Base-by-base conservation (phyloP, 495 filamentous ascomycete genomes). In the Penicillium egyptiacum region DNA sequence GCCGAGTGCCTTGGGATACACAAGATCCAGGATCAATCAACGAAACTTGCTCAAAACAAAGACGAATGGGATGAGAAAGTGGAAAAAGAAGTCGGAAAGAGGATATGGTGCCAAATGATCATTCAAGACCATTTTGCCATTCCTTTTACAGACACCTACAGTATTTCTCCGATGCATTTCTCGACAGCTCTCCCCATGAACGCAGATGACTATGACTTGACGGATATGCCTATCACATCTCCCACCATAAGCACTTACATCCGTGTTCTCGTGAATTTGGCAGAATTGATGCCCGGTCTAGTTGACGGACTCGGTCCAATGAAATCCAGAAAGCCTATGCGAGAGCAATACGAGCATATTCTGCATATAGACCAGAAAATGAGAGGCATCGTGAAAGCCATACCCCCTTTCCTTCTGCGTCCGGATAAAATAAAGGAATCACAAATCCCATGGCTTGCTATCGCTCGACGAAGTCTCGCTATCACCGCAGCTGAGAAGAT, bases 111-210 rank as follows among this genome's bases (percentile, higher is more conserved):
- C 41, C 71, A 78, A 51, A 66, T 81, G 51, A 61, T 68, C 30
- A 76, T 73, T 17, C 78, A 79, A 50, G 78, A 81, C 54, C 76
- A 75, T 61, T 78, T 81, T 46, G 75, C 75, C 14, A 74, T 79
- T 3, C 75, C 77, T 5, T 79, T 79, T 49, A 72, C 74, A 16
- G 76, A 79, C 39, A 72, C 68, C 30, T 81, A 81, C 58, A 69
- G 68, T 33, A 70, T 81, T 25, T 74, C 75, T 7, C 70, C 65
- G 1, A 63, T 71, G 49, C 74, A 77, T 23, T 79, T 69, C 41
- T 72, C 70, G 0, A 76, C 76, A 0, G 58, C 59, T 12, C 66
- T 57, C 20, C 78, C 77, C 9, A 25, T 68, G n/a, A 73, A 80
- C 48, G 75, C 70, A 40, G 59, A 64, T 31, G 73, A 79, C 19